Percentiles rank a stretch among this genome's conserved stretches.
phyloP scores from a whole-genome alignment of 192 early-diverging fungal species.

The Backusella morwellensis region DNA sequence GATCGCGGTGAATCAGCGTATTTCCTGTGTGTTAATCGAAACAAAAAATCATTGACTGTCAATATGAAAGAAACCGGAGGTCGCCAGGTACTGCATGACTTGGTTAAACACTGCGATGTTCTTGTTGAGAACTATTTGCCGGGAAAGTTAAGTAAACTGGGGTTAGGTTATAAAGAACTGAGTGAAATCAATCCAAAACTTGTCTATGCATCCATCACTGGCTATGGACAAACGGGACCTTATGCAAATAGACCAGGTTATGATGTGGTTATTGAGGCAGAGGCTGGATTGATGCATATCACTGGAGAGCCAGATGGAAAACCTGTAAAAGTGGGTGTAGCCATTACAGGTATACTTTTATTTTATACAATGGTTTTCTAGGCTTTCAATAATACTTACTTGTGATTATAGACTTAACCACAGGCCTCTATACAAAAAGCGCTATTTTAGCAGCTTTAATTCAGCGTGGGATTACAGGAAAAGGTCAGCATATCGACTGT shows the following conservation, averaged over 20 bases:
- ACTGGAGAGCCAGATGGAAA: conserved; percentile 81
- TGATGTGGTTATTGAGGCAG: conserved; percentile 86
- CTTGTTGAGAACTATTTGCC: conserved; percentile 93
- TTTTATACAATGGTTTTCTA: background rate
- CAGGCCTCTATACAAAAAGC: conserved; percentile 84
- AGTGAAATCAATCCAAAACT: conserved; percentile 67
- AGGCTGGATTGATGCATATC: conserved; percentile 95
- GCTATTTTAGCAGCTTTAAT: conserved; percentile 88
- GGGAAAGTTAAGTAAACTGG: conserved; percentile 75
- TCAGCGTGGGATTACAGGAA: conserved; percentile 57
- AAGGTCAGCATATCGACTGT: conserved; percentile 87
- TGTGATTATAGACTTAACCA: background rate
- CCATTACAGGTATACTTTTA: conserved; percentile 75
- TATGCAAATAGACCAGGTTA: conserved; percentile 79
- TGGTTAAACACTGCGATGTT: conserved; percentile 73
- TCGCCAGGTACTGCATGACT: conserved; percentile 58
- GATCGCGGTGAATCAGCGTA: conserved; percentile 73
- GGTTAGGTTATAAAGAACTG: conserved; percentile 75
- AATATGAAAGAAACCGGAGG: conserved; percentile 75
- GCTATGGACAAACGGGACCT: conserved; percentile 88
- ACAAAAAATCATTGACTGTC: conserved; percentile 88
- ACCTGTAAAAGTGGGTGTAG: conserved; percentile 96
- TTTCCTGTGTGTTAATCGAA: conserved; percentile 89
- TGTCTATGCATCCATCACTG: conserved; percentile 83
- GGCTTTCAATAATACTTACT: background rate